Evolutionary conservation across 2,329 filamentous ascomycete species (phyloP).

Genomic region (Daldinia eschscholtzii): DNA sequence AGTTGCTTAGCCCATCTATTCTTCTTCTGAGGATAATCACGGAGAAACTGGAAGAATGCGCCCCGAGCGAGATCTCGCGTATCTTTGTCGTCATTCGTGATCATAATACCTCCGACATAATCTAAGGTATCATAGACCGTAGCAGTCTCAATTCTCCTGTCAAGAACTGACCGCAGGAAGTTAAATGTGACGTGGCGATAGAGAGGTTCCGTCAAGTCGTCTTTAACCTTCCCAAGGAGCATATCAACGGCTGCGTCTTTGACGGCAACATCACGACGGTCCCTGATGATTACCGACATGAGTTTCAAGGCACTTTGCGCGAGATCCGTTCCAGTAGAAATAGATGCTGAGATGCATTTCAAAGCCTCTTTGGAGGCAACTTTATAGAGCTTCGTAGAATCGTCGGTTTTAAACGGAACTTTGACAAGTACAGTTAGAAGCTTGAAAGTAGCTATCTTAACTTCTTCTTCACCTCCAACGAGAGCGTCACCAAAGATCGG

Average conservation of each 20-base stretch:
- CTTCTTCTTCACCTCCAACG: conserved; percentile 87
- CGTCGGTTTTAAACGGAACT: conserved; percentile 80
- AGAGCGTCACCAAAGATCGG: conserved; percentile 90
- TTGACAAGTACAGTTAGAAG: conserved; percentile 88
- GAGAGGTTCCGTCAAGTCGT: conserved; percentile 92
- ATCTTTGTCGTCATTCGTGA: conserved; percentile 91
- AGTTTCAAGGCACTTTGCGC: conserved; percentile 91
- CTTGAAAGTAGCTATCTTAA: conserved; percentile 88
- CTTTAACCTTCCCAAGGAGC: conserved; percentile 82
- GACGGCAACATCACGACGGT: conserved; percentile 79
- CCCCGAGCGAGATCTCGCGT: conserved; percentile 89
- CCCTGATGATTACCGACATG: conserved; percentile 84
- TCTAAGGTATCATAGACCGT: conserved; percentile 93
- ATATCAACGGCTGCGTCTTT: conserved; percentile 87
- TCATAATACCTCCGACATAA: conserved; percentile 90
- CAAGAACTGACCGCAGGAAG: conserved; percentile 88
- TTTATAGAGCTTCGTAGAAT: conserved; percentile 72
- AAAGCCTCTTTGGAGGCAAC: conserved; percentile 89
- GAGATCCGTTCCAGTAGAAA: conserved; percentile 84
- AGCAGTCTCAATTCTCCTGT: conserved; percentile 85
- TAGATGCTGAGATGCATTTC: conserved; percentile 80
- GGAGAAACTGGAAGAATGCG: conserved; percentile 92
- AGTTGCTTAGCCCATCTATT: conserved; percentile 90
- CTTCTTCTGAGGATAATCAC: conserved; percentile 94
- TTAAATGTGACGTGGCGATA: conserved; percentile 95